A percentile compares a stretch with the other conserved stretches of the same genome.
Conservation (phyloP, 768 basidiomycete species). For the Dentipellis sp. region DNA sequence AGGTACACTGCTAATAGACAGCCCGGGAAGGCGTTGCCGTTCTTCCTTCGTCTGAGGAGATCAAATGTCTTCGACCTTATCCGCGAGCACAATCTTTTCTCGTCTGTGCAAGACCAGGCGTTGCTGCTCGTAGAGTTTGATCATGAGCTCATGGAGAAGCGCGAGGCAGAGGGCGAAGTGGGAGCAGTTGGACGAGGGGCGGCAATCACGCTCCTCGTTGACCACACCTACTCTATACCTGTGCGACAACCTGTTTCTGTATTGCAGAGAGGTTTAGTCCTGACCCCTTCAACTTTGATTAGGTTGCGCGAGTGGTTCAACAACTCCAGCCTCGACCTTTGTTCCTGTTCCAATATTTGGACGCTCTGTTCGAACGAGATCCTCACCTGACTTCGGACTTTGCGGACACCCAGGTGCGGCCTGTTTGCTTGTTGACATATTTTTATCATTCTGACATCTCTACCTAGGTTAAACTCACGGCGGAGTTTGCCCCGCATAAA, state of each 20-base stretch:
- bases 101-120: conserved; percentile 91
- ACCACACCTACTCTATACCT: conserved; percentile 94
- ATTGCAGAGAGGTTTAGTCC: neutral
- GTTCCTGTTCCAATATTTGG: conserved; percentile 90
- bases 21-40: conserved; percentile 89
- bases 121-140: conserved; percentile 92
- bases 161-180: conserved; percentile 31
- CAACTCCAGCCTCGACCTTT: conserved; percentile 70
- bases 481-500: conserved; percentile 70
- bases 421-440: conserved; percentile 28
- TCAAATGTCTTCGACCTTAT: conserved; percentile 94
- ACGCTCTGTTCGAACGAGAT: conserved; percentile 83
- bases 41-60: conserved; percentile 75
- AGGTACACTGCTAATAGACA: conserved; percentile 86
- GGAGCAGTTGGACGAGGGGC: conserved; percentile 45
- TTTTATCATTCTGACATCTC: neutral
- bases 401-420: conserved; percentile 56
- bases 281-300: neutral
- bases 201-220: conserved; percentile 81
- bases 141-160: conserved; percentile 67
- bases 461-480: conserved; percentile 70
- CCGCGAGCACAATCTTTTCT: conserved; percentile 86
- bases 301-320: conserved; percentile 84
- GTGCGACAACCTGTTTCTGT: conserved; percentile 35
- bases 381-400: conserved; percentile 71